A percentile compares a stretch with the other conserved stretches of the same genome.
These are phyloP conservation scores for Dendrobium huoshanense DNA, from an alignment of 106 monocot genomes.

Conservation along the genomic window DNA sequence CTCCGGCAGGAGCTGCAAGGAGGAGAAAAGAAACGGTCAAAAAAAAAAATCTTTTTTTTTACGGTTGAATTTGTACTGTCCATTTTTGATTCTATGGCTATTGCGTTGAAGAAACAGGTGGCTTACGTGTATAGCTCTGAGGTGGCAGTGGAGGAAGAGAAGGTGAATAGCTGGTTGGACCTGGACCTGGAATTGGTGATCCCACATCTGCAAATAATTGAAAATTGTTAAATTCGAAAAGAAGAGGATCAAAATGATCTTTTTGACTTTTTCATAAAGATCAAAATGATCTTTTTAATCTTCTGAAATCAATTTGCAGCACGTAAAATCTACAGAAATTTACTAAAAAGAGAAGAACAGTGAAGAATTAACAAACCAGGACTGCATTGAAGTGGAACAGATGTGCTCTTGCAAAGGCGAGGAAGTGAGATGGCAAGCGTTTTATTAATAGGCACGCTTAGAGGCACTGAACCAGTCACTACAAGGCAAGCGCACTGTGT, in stretches of 20 bases:
- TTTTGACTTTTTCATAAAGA: too few species aligned
- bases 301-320: too few species aligned
- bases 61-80: neutral
- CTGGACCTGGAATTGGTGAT: slow-evolving; percentile 43
- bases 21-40: neutral
- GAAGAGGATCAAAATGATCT: too few species aligned
- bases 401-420: slow-evolving; percentile 30
- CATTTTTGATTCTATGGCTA: neutral
- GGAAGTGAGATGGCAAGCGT: slow-evolving; percentile 61
- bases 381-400: slow-evolving; percentile 64
- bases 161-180: slow-evolving; percentile 5
- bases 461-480: slow-evolving; percentile 67
- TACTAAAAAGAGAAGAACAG: too few species aligned
- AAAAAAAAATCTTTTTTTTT: too few species aligned
- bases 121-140: neutral
- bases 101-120: neutral
- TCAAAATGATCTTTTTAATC: too few species aligned
- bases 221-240: neutral
- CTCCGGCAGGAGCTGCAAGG: neutral
- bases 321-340: too few species aligned
- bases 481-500: slow-evolving; percentile 70
- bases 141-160: slow-evolving; percentile 3
- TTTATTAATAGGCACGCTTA: slow-evolving; percentile 66
- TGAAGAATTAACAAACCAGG: slow-evolving; percentile 1
- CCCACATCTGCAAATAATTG: slow-evolving; percentile 32